Evolutionary conservation across 2,329 filamentous ascomycete genomes (phyloP).

Genomic region (Sporothrix curviconia): DNA sequence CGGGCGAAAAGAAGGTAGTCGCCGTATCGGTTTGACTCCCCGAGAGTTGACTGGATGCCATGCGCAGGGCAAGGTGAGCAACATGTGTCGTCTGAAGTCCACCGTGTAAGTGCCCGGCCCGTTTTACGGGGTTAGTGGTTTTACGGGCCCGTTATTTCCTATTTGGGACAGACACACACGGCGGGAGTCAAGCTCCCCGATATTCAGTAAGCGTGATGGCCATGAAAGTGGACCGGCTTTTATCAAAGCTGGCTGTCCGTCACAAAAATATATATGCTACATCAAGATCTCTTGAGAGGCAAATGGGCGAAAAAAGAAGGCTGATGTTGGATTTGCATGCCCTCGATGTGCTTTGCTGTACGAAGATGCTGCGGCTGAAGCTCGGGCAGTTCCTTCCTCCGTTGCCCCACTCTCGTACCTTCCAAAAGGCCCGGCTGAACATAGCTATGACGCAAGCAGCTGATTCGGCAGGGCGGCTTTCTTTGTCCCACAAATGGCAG

Average conservation of each 20-base stretch:
- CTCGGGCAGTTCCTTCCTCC: no score
- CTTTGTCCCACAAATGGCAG: neutral
- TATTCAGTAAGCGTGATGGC: no score
- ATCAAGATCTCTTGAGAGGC: no score
- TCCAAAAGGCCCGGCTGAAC: no score
- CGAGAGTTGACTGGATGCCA: neutral
- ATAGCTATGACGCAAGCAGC: slow-evolving; percentile 6
- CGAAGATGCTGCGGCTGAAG: neutral
- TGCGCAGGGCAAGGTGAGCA: neutral
- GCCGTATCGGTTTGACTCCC: no score
- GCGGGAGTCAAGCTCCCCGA: no score
- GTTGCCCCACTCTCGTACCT: slow-evolving; percentile 1
- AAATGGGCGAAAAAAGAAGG: no score
- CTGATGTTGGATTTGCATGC: neutral
- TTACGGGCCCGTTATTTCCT: slow-evolving; percentile 3
- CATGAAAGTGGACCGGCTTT: no score
- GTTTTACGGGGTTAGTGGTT: neutral
- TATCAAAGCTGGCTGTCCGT: no score
- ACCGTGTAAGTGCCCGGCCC: slow-evolving; percentile 1
- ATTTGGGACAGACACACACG: neutral
- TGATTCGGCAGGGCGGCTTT: neutral
- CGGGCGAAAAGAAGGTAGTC: no score
- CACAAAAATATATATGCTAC: no score
- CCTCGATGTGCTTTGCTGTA: neutral
- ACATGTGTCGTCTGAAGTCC: no score